Percentiles rank a stretch among this genome's conserved stretches.
These are phyloP conservation scores for Globisporangium abappressorium DNA, from an alignment of 352 stramenopile species.

Conservation along the genomic window DNA sequence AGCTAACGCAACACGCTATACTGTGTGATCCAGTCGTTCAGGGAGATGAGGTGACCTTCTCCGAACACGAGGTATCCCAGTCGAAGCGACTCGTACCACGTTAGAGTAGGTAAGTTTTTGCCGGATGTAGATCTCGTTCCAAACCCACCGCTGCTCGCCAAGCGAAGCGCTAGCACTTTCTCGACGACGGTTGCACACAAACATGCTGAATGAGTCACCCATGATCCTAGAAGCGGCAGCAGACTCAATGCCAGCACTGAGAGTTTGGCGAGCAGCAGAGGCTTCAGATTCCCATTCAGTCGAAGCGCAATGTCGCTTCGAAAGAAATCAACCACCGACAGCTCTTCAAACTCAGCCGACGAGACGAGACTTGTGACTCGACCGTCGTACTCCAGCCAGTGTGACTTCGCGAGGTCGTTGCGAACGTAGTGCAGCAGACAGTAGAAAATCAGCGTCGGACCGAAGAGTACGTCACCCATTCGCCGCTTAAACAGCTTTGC, in stretches of 20 bases:
- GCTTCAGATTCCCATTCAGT: conserved; percentile 20
- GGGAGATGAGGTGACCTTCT: conserved; percentile 1
- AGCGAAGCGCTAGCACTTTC: not conserved
- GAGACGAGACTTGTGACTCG: not conserved
- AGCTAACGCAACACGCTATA: no score
- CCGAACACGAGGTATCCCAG: conserved; percentile 16
- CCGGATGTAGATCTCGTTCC: not conserved
- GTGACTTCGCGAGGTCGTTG: not conserved
- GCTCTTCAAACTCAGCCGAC: conserved; percentile 13
- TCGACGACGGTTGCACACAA: not conserved
- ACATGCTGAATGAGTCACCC: not conserved
- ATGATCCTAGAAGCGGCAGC: not conserved
- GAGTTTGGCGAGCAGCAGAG: no score
- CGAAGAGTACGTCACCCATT: not conserved
- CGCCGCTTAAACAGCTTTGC: not conserved
- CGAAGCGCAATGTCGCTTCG: conserved; percentile 10
- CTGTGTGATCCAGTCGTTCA: conserved; percentile 5
- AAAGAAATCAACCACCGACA: conserved; percentile 17
- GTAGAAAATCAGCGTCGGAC: conserved; percentile 3
- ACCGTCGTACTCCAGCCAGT: not conserved
- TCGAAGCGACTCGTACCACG: conserved; percentile 11
- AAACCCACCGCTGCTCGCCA: not conserved
- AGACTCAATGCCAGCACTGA: no score
- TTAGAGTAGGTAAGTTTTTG: not conserved
- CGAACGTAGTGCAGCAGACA: conserved; percentile 5